Base-by-base conservation (phyloP, 345 rosid genomes). In the Murraya paniculata region DNA sequence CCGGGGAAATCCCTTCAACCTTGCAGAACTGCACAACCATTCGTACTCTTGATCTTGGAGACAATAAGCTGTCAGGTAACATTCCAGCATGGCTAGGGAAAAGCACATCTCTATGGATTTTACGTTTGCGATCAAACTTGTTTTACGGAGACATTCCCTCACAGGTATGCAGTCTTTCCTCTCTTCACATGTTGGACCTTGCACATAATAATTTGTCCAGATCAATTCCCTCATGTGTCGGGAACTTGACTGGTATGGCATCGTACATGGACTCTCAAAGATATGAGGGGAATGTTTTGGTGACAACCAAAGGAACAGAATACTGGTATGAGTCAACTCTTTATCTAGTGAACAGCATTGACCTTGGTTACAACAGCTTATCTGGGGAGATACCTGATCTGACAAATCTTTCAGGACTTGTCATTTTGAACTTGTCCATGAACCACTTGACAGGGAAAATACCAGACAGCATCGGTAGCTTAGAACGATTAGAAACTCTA, bases 161-260 rank as follows among this genome's bases (percentile, higher is more conserved):
- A 22, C 24, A 50, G 9, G 8, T 80, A 25, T 68, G 75, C 9
- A 38, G 21, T 14, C 71, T 75, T 27, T 19, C 21, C 25, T 33
- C 61, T 75, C 82, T 80, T 50, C 75, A 74, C 39, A 27, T 75
- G 24, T 53, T 80, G 75, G 82, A 69, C 55, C 58, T 75, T 10
- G 71, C 71, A 48, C 31, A 62, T 0, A 75, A 80, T 22, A 75
- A 70, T 22, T 55, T 76, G 3, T 71, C 50, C 16, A 77, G 68
- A 14, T 27, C 11, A 7, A 71, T 81, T 62, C 80, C 83, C 19
- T 4, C 21, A 1, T 76, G 72, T 58, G 0, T 75, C 0, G 72
- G 76, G 7, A 62, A 71, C 38, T 50, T 80, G 38, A 64, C n/a
- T n/a, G 79, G 56, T 6, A 60, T 74, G 78, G 50, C 50, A 6